Evolutionary conservation across 345 rosid species (phyloP).

Genomic region (Combretum micranthum): DNA sequence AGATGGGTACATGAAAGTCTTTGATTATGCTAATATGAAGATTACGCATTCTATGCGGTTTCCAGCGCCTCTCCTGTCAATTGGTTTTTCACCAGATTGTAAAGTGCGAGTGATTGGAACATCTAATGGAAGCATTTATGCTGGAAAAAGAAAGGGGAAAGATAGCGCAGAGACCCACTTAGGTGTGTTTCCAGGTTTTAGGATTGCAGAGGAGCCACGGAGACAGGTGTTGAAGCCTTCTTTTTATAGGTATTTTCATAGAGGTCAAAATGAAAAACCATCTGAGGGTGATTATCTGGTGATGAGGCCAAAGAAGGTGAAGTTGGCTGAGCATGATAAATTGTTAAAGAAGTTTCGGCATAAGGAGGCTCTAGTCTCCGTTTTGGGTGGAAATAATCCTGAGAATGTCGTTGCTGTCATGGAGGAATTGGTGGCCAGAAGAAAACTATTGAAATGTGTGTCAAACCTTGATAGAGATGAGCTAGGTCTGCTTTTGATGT

Average conservation of each 20-base stretch:
- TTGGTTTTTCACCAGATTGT: slow-evolving; percentile 55
- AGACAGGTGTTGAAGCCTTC: slow-evolving; percentile 48
- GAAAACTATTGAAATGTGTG: slow-evolving; percentile 66
- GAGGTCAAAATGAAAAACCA: slow-evolving; percentile 82
- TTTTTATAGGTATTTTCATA: slow-evolving; percentile 66
- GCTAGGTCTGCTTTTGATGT: slow-evolving; percentile 56
- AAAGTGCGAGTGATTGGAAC: slow-evolving; percentile 59
- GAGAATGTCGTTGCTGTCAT: slow-evolving; percentile 78
- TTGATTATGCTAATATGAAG: slow-evolving; percentile 71
- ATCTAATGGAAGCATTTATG: slow-evolving; percentile 65
- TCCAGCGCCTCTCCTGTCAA: slow-evolving; percentile 78
- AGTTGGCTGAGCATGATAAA: slow-evolving; percentile 69
- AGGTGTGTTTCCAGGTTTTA: slow-evolving; percentile 24
- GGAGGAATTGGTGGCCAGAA: slow-evolving; percentile 85
- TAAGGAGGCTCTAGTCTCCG: slow-evolving; percentile 71
- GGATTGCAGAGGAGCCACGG: slow-evolving; percentile 30
- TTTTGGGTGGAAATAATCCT: slow-evolving; percentile 48
- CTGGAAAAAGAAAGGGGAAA: slow-evolving; percentile 63
- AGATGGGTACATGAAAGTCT: slow-evolving; percentile 91
- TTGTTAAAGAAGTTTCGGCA: slow-evolving; percentile 86
- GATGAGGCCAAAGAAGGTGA: slow-evolving; percentile 65
- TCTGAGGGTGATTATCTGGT: slow-evolving; percentile 54
- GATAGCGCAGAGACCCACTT: slow-evolving; percentile 29
- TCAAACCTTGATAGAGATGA: slow-evolving; percentile 57
- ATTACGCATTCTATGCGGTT: slow-evolving; percentile 83